Conservation (phyloP, 768 basidiomycete species). For the Xerocomus spinulosus region DNA sequence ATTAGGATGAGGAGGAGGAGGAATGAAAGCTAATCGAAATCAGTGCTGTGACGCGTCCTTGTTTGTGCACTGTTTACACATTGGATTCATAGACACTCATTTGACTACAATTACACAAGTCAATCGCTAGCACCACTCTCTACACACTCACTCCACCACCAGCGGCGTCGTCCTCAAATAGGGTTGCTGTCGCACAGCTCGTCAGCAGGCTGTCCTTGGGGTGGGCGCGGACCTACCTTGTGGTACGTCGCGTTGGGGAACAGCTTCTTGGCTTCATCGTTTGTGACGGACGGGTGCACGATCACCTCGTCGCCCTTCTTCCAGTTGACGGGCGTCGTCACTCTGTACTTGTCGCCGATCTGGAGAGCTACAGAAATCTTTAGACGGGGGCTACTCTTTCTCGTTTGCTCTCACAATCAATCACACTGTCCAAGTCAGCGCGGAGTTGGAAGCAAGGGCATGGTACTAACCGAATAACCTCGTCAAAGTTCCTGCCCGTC, state of each 20-base stretch:
- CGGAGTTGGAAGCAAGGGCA: neutral
- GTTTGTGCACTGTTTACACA: slow-evolving; percentile 22
- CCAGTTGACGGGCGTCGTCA: slow-evolving; percentile 96
- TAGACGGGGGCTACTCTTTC: slow-evolving; percentile 30
- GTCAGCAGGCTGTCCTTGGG: neutral
- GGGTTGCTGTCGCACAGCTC: slow-evolving; percentile 42
- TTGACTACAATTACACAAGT: neutral
- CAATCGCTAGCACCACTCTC: no score
- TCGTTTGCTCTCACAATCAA: slow-evolving; percentile 56
- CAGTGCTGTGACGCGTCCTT: slow-evolving; percentile 27
- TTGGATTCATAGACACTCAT: no score
- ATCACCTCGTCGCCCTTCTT: slow-evolving; percentile 91
- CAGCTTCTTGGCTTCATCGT: slow-evolving; percentile 85
- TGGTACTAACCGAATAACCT: slow-evolving; percentile 51
- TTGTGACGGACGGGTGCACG: slow-evolving; percentile 76
- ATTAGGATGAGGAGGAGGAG: slow-evolving; percentile 37
- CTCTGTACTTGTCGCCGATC: slow-evolving; percentile 77
- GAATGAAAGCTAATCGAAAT: slow-evolving; percentile 15
- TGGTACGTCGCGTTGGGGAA: slow-evolving; percentile 83
- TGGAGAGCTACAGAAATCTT: slow-evolving; percentile 60
- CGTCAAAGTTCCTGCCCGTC: slow-evolving; percentile 89
- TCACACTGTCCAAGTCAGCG: slow-evolving; percentile 43
- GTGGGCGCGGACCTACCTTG: slow-evolving; percentile 48
- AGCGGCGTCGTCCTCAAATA: slow-evolving; percentile 83
- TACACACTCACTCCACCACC: slow-evolving; percentile 21